A percentile compares a stretch with the other conserved stretches of the same genome.
phyloP scores from a whole-genome alignment of 2,329 filamentous ascomycete species.

The Arthrocladium fulminans region DNA sequence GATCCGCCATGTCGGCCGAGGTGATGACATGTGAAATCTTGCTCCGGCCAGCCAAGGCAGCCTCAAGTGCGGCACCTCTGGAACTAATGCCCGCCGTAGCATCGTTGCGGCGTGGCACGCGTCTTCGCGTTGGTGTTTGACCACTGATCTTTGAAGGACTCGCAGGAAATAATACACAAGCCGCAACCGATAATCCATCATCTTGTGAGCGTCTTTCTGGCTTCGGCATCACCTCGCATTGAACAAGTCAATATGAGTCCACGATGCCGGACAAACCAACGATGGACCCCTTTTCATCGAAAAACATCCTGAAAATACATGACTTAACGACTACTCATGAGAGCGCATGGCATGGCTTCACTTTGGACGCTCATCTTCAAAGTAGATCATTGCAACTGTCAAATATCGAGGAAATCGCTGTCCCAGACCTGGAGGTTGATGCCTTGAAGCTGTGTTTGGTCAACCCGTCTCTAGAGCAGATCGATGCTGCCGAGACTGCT shows the following conservation, averaged over 20 bases:
- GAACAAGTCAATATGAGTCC: not conserved
- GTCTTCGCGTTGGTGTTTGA: not conserved
- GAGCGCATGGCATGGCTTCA: slow-evolving; percentile 18
- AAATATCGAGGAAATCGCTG: slow-evolving; percentile 7
- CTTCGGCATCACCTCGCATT: not conserved
- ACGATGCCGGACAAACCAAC: not conserved
- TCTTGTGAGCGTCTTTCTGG: not conserved
- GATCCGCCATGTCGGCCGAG: too few relatives aligned
- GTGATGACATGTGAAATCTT: too few relatives aligned
- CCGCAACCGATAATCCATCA: not conserved
- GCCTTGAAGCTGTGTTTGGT: not conserved
- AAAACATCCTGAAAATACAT: slow-evolving; percentile 5
- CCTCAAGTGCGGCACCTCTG: too few relatives aligned
- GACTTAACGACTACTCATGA: not conserved
- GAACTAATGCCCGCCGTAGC: too few relatives aligned
- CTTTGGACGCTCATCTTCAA: slow-evolving; percentile 15
- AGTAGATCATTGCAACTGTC: slow-evolving; percentile 16
- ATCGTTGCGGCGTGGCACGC: too few relatives aligned
- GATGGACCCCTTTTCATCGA: slow-evolving; percentile 7
- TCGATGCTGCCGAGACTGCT: slow-evolving; percentile 13
- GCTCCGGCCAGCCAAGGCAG: too few relatives aligned
- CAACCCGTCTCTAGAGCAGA: not conserved
- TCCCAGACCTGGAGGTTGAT: slow-evolving; percentile 9
- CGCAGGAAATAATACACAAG: too few relatives aligned
- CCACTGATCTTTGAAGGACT: too few relatives aligned